Percentiles rank a stretch among this genome's conserved stretches.
Evolutionary conservation across 345 rosid genomes (phyloP).

Genomic region (Psidium guajava): DNA sequence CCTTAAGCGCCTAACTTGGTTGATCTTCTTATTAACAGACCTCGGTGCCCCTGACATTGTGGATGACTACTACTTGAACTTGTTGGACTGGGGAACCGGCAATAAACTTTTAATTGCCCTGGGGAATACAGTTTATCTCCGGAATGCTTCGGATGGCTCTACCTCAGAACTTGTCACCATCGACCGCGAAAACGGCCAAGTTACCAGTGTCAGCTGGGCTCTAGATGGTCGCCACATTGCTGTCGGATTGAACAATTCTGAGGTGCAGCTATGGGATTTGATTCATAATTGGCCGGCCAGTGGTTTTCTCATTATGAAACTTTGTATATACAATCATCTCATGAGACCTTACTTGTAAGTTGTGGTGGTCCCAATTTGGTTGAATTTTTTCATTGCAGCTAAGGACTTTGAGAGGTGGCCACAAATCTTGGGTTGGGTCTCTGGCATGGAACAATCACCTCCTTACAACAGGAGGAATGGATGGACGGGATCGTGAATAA

Average conservation of each 20-base stretch:
- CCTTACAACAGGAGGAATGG: conserved; percentile 19
- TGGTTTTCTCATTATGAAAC: not conserved
- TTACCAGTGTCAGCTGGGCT: conserved; percentile 49
- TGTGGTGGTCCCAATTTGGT: no score
- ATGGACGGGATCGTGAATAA: conserved; percentile 18
- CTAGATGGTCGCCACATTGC: conserved; percentile 38
- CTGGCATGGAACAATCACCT: no score
- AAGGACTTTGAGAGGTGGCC: not conserved
- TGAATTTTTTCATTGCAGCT: conserved; percentile 3
- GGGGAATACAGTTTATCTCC: conserved; percentile 23
- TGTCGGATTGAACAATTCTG: conserved; percentile 37
- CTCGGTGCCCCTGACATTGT: conserved; percentile 40
- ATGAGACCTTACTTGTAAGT: no score
- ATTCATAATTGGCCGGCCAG: conserved; percentile 6
- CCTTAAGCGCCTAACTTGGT: no score
- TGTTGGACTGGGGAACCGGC: conserved; percentile 40
- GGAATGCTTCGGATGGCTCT: conserved; percentile 39
- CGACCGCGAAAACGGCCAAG: conserved; percentile 27
- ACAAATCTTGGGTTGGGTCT: no score
- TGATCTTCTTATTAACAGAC: conserved; percentile 5
- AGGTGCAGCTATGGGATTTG: conserved; percentile 43
- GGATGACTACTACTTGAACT: conserved; percentile 37
- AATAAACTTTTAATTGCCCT: conserved; percentile 33
- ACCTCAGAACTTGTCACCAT: conserved; percentile 41
- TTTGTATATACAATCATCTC: not conserved